phyloP scores from a whole-genome alignment of 2,329 filamentous ascomycete species.

The Xylaria hypoxylon region DNA sequence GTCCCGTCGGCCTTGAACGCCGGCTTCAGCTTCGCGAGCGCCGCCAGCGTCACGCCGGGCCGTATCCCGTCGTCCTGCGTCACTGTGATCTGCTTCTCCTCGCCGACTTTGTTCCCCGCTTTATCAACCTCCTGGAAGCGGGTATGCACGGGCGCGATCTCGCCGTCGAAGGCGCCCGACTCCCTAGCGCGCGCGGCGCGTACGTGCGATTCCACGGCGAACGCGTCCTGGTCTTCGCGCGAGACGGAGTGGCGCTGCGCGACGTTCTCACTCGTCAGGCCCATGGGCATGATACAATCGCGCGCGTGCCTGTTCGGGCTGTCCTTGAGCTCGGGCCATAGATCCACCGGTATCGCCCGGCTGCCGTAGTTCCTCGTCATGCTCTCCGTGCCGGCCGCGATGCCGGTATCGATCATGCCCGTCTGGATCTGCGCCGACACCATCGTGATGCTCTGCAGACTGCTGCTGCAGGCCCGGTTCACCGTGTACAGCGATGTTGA shows the following conservation, averaged over 20 bases:
- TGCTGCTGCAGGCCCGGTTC: slow-evolving; percentile 86
- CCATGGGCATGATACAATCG: slow-evolving; percentile 96
- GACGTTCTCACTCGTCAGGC: slow-evolving; percentile 89
- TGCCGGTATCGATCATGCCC: slow-evolving; percentile 77
- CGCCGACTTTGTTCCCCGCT: slow-evolving; percentile 66
- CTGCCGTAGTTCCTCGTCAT: slow-evolving; percentile 93
- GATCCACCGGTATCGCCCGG: slow-evolving; percentile 82
- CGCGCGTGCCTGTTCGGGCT: slow-evolving; percentile 71
- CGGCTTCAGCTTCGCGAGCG: slow-evolving; percentile 82
- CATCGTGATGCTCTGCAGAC: slow-evolving; percentile 79
- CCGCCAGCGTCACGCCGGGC: slow-evolving; percentile 73
- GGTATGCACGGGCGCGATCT: slow-evolving; percentile 85
- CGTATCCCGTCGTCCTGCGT: slow-evolving; percentile 86
- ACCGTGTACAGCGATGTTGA: slow-evolving; percentile 84
- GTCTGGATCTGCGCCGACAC: slow-evolving; percentile 81
- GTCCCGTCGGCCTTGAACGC: slow-evolving; percentile 81
- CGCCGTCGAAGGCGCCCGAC: slow-evolving; percentile 76
- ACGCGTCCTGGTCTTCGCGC: slow-evolving; percentile 78
- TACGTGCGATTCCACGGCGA: slow-evolving; percentile 79
- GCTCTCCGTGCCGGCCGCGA: slow-evolving; percentile 93
- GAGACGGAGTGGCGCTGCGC: slow-evolving; percentile 78
- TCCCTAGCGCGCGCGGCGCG: slow-evolving; percentile 78
- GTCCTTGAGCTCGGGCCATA: slow-evolving; percentile 78
- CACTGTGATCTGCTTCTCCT: slow-evolving; percentile 73
- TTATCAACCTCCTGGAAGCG: slow-evolving; percentile 73